These are phyloP conservation scores for Penicillium lagena DNA, from an alignment of 495 filamentous ascomycete genomes.

Conservation along the genomic window DNA sequence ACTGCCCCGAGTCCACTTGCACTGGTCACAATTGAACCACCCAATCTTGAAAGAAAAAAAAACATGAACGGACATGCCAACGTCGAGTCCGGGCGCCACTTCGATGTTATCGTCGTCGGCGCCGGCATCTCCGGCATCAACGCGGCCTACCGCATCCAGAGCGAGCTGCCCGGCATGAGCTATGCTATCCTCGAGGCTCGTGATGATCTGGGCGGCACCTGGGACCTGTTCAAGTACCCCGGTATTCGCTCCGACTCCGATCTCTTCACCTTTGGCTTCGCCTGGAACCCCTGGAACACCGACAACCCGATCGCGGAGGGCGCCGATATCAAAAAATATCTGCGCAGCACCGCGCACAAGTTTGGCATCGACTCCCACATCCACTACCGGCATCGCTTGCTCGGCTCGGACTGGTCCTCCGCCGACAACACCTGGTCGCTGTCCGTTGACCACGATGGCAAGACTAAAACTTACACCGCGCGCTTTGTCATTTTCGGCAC, in stretches of 20 bases:
- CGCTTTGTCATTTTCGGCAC: constrained; percentile 56
- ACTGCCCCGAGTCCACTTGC: neutral
- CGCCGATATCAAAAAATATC: constrained; percentile 51
- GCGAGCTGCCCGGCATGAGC: constrained; percentile 42
- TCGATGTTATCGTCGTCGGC: constrained; percentile 64
- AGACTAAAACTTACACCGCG: constrained; percentile 38
- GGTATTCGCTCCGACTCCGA: constrained; percentile 64
- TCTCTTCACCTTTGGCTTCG: constrained; percentile 61
- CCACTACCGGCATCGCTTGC: constrained; percentile 50
- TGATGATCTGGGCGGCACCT: constrained; percentile 58
- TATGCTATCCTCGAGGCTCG: constrained; percentile 61
- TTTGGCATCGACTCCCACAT: constrained; percentile 60
- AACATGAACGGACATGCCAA: constrained; percentile 21
- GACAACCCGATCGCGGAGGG: constrained; percentile 56
- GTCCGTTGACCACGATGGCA: constrained; percentile 41
- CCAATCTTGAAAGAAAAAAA: neutral
- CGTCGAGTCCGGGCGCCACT: constrained; percentile 11
- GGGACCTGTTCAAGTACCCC: constrained; percentile 68
- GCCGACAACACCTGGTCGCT: constrained; percentile 56
- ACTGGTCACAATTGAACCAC: constrained; percentile 1
- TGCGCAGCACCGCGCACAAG: constrained; percentile 50
- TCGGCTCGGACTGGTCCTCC: constrained; percentile 53
- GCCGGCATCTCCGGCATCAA: constrained; percentile 77
- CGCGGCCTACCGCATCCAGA: constrained; percentile 61
- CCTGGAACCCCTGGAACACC: constrained; percentile 61